Evolutionary conservation across 306 rosid genomes (phyloP).

Genomic region (Sophora flavescens): DNA sequence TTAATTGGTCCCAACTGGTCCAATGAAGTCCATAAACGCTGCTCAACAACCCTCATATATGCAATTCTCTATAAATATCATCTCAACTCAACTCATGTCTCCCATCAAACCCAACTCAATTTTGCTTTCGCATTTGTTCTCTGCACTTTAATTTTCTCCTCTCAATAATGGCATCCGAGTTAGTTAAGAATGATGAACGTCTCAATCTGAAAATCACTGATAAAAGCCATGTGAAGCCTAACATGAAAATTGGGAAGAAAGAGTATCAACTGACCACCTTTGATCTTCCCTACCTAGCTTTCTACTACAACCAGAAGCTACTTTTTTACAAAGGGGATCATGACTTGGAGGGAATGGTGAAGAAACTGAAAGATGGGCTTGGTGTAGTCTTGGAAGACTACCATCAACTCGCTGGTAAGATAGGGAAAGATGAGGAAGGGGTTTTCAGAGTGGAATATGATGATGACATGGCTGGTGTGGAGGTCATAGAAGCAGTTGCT

Average conservation of each 20-base stretch:
- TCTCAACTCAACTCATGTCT: not conserved
- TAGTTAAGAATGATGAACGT: conserved; percentile 19
- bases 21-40: conserved; percentile 44
- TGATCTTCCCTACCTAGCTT: conserved; percentile 93
- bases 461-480: conserved; percentile 74
- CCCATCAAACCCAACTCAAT: conserved; percentile 10
- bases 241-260: conserved; percentile 64
- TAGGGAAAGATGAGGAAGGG: conserved; percentile 89
- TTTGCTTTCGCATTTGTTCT: not conserved
- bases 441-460: conserved; percentile 82
- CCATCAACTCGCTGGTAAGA: conserved; percentile 81
- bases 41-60: conserved; percentile 36
- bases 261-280: conserved; percentile 77
- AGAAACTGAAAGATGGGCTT: conserved; percentile 74
- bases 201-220: conserved; percentile 60
- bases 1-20: conserved; percentile 43
- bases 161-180: conserved; percentile 49
- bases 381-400: conserved; percentile 69
- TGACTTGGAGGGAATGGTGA: conserved; percentile 67
- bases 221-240: conserved; percentile 70
- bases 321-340: conserved; percentile 65
- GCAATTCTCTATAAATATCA: conserved; percentile 35
- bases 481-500: conserved; percentile 70
- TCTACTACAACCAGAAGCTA: conserved; percentile 94
- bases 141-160: not conserved